A percentile compares a stretch with the other conserved stretches of the same genome.
Conservation (phyloP, 768 basidiomycete species). For the Tricholoma saponaceum region DNA sequence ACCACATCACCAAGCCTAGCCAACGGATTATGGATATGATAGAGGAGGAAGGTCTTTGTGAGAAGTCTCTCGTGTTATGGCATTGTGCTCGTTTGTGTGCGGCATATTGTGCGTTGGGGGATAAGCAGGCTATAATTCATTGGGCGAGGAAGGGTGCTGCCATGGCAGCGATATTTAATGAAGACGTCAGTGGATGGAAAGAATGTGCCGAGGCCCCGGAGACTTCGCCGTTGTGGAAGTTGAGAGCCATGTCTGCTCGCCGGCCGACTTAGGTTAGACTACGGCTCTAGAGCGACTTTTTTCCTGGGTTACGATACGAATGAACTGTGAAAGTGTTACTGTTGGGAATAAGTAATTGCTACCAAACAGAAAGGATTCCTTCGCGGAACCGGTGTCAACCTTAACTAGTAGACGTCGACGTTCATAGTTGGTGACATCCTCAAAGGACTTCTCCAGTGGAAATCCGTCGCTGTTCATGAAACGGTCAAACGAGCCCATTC, state of each 20-base stretch:
- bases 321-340: too few relatives aligned
- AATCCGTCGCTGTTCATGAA: too few relatives aligned
- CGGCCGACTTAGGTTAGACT: too few relatives aligned
- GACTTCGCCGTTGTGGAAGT: not conserved
- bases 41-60: not conserved
- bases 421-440: too few relatives aligned
- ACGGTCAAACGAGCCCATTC: too few relatives aligned
- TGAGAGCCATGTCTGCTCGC: not conserved
- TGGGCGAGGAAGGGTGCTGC: constrained; percentile 2
- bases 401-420: too few relatives aligned
- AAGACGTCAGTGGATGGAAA: not conserved
- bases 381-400: too few relatives aligned
- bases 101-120: not conserved
- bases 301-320: too few relatives aligned
- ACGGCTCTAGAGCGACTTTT: too few relatives aligned
- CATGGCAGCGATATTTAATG: not conserved
- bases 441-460: too few relatives aligned
- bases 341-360: too few relatives aligned
- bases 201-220: not conserved
- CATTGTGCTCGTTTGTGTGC: not conserved
- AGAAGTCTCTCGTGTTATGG: not conserved
- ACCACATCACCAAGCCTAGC: constrained; percentile 3
- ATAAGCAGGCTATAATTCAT: not conserved
- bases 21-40: not conserved
- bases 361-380: too few relatives aligned